Percentiles rank a stretch among this genome's conserved stretches.
These are phyloP conservation scores for Pichia sp. DNA, from an alignment of 1,139 yeast species.

Conservation along the genomic window DNA sequence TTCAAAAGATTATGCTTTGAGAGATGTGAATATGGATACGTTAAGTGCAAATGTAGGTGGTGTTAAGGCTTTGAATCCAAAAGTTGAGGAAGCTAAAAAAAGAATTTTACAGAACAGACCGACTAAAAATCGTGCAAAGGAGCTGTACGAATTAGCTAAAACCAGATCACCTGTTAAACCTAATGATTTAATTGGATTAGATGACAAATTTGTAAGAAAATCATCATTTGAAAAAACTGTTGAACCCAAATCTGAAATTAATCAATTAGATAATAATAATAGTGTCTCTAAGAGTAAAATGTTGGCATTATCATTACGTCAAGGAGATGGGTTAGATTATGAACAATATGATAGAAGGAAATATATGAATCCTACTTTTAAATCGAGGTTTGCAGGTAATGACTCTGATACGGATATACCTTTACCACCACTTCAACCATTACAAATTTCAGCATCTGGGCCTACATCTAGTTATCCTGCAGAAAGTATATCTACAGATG, in stretches of 20 bases:
- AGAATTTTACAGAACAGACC: conserved; percentile 18
- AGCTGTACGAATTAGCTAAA: conserved; percentile 39
- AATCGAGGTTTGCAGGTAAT: conserved; percentile 53
- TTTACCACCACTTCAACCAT: conserved; percentile 15
- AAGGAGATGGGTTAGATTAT: conserved; percentile 11
- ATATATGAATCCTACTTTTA: conserved; percentile 18
- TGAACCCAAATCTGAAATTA: conserved; percentile 14
- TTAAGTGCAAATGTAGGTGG: conserved; percentile 1
- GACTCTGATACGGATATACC: conserved; percentile 40
- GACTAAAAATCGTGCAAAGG: conserved; percentile 33
- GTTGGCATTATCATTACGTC: conserved; percentile 22
- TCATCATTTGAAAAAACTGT: conserved; percentile 53
- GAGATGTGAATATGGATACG: not conserved
- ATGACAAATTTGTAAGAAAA: conserved; percentile 22
- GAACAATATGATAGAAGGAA: conserved; percentile 11
- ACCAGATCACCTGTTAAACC: conserved; percentile 16
- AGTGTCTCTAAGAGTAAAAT: conserved; percentile 8
- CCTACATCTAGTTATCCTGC: not conserved
- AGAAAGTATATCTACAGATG: not conserved
- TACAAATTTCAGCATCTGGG: not conserved
- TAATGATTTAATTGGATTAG: conserved; percentile 11
- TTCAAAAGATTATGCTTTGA: conserved; percentile 1
- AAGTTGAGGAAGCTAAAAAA: conserved; percentile 18
- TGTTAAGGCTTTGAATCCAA: conserved; percentile 14
- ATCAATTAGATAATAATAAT: not conserved